A percentile compares a stretch with the other conserved stretches of the same genome.
phyloP scores from a whole-genome alignment of 2,329 filamentous ascomycete species.

The Blastomyces silverae region DNA sequence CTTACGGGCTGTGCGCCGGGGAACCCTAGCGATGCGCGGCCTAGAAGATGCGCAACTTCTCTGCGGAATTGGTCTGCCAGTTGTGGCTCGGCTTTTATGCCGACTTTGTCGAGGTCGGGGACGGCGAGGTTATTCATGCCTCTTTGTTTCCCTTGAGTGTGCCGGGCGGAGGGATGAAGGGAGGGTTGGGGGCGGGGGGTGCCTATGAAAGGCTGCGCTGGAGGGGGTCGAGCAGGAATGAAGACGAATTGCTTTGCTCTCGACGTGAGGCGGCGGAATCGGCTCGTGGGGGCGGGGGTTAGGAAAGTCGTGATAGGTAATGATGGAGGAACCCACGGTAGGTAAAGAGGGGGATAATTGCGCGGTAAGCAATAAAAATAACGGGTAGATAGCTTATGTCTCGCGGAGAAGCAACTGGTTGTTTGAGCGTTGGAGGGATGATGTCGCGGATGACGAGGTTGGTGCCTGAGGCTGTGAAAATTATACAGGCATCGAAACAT shows the following conservation, averaged over 20 bases:
- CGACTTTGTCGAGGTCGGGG: constrained; percentile 42
- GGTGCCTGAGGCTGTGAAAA: constrained; percentile 11
- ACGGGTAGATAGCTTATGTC: background rate
- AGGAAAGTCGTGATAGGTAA: background rate
- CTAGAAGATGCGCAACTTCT: constrained; percentile 70
- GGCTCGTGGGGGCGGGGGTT: background rate
- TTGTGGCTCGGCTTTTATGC: constrained; percentile 57
- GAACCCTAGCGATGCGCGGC: constrained; percentile 58
- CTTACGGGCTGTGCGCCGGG: constrained; percentile 92
- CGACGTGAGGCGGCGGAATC: too few species aligned
- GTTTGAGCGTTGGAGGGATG: background rate
- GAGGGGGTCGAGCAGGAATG: background rate
- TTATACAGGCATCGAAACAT: background rate
- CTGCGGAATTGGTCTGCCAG: constrained; percentile 58
- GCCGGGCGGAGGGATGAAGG: background rate
- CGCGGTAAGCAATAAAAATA: background rate
- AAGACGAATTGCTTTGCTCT: too few species aligned
- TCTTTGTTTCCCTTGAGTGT: constrained; percentile 1
- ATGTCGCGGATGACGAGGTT: background rate
- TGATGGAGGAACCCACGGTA: background rate
- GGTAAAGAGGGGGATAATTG: background rate
- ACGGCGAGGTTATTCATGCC: constrained; percentile 36
- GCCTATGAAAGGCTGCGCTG: background rate
- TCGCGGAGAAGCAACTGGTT: background rate
- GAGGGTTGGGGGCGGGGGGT: background rate